Percentiles rank a stretch among this genome's conserved stretches.
These are phyloP conservation scores for Rubroboletus satanas DNA, from an alignment of 768 basidiomycete genomes.

Conservation along the genomic window DNA sequence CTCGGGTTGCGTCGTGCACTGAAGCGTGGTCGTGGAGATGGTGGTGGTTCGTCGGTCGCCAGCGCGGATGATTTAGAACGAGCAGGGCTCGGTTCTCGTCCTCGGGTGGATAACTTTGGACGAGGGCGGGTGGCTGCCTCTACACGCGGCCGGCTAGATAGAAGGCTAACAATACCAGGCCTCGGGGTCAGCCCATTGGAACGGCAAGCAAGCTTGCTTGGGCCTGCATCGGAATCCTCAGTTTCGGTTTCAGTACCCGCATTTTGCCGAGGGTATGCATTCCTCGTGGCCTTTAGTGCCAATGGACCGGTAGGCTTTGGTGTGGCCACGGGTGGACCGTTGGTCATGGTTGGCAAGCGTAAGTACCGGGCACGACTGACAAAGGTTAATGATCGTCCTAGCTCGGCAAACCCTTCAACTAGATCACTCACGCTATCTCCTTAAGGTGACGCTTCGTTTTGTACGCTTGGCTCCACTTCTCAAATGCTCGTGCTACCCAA, in stretches of 20 bases:
- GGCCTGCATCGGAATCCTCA: conserved; percentile 30
- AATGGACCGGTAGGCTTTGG: conserved; percentile 29
- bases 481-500: conserved; percentile 46
- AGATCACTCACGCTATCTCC: conserved; percentile 71
- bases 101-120: conserved; percentile 23
- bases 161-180: conserved; percentile 38
- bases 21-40: conserved; percentile 34
- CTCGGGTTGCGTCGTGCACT: conserved; percentile 38
- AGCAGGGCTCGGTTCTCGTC: conserved; percentile 32
- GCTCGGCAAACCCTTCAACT: conserved; percentile 9
- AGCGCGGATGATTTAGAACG: conserved; percentile 26
- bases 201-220: conserved; percentile 23
- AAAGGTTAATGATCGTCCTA: conserved; percentile 25
- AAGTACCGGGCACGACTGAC: conserved; percentile 77
- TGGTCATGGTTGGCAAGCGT: conserved; percentile 58
- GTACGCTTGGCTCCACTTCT: conserved; percentile 66
- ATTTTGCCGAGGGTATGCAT: conserved; percentile 29
- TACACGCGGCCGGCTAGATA: conserved; percentile 31
- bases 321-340: conserved; percentile 31
- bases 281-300: conserved; percentile 29
- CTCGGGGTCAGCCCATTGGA: conserved; percentile 26
- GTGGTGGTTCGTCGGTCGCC: conserved; percentile 21
- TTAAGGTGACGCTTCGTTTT: conserved; percentile 70
- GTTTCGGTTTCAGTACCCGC: conserved; percentile 28
- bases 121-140: conserved; percentile 27